Evolutionary conservation across 108 stramenopile species (phyloP), one percentile per base, ranked within the genome.

Genomic region (Skeletonema menzelii): DNA sequence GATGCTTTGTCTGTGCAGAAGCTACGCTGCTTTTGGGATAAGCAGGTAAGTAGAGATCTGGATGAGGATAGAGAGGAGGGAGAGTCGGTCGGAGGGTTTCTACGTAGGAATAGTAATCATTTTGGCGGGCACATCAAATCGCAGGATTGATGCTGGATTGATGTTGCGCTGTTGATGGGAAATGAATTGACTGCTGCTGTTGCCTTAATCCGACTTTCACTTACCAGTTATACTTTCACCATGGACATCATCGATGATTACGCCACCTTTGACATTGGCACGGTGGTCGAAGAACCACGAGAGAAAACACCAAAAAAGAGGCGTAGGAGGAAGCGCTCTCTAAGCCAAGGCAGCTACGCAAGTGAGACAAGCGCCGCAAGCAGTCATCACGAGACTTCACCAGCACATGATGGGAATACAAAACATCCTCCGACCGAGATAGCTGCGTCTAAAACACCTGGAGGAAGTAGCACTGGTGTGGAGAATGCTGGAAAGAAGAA

Each of bases 211-310:
- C n/a, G 30, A 30, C 4, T 30, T 30, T 30, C 30, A 30, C n/a
- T n/a, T n/a, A n/a, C 30, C 30, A 31, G 1, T 31, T 5, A 31
- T 1, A 35, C 34, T 35, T 37, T 37, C 35, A 35, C 35, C 35
- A 59, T 27, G 44, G 47, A 28, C 30, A 32, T n/a, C 63, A 42
- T 60, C 14, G 49, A 69, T 22, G 65, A 74, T 27, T 53, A 74
- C 46, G 37, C 73, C 57, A 40, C 40, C n/a, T 58, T 66, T 24
- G 73, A 74, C 44, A 32, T 74, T 34, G 73, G 73, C 56, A 42
- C 65, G 26, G 65, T 65, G 61, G 73, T 74, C 27, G 42, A 66
- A 60, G 73, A 59, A 59, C n/a, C 49, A 10, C 49, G 24, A 53
- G 49, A 40, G 35, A 15, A 56, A 7, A 20, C 40, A 8, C 30